Evolutionary conservation across 805 yeast genomes (phyloP).

Genomic region (Candida silvatica): DNA sequence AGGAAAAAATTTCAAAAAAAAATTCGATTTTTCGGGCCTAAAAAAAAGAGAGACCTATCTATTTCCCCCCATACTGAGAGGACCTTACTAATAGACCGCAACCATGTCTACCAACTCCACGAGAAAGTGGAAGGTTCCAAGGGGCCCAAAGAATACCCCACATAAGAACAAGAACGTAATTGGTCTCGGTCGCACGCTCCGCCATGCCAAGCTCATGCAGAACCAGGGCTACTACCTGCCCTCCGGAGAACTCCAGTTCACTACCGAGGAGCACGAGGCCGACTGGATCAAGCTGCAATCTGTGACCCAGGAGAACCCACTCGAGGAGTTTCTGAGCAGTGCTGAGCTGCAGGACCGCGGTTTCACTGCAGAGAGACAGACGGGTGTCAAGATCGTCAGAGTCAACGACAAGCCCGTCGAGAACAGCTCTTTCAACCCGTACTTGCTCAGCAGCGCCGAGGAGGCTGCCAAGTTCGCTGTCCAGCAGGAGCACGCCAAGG

Average conservation of each 20-base stretch:
- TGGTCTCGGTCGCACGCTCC: conserved; percentile 80
- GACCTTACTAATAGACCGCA: conserved; percentile 23
- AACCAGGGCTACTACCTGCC: conserved; percentile 66
- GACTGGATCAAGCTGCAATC: conserved; percentile 87
- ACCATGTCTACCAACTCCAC: conserved; percentile 21
- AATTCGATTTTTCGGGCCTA: background rate
- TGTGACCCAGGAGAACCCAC: conserved; percentile 87
- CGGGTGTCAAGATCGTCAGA: conserved; percentile 76
- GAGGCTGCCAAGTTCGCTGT: conserved; percentile 49
- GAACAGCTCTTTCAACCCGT: conserved; percentile 38
- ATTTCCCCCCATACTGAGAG: background rate
- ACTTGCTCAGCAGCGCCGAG: conserved; percentile 58
- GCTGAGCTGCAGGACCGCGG: conserved; percentile 96
- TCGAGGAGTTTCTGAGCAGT: conserved; percentile 90
- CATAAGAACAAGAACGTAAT: conserved; percentile 76
- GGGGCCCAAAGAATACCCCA: conserved; percentile 86
- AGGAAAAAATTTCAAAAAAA: conserved; percentile 1
- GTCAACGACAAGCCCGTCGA: conserved; percentile 71
- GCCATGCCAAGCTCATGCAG: conserved; percentile 62
- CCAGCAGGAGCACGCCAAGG: conserved; percentile 58
- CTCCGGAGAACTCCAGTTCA: conserved; percentile 83
- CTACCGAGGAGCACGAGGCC: conserved; percentile 78
- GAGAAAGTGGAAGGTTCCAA: conserved; percentile 81
- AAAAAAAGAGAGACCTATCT: background rate
- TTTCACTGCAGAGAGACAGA: conserved; percentile 83